Base-by-base conservation (phyloP, 495 filamentous ascomycete species). In the Xylaria intraflava region DNA sequence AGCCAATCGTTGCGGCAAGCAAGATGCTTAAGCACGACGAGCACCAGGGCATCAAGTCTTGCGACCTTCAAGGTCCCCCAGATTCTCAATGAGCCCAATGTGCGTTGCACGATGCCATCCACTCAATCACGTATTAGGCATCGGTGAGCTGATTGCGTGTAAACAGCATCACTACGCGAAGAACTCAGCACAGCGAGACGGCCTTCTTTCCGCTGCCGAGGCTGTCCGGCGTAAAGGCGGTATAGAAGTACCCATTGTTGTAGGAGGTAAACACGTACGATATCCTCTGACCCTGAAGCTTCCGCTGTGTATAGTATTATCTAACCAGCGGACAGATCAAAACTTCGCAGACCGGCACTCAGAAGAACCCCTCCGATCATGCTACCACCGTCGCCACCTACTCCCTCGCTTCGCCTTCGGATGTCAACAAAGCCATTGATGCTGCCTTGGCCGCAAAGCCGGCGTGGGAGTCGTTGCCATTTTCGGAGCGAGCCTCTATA, bases 71-170 rank as follows among this genome's bases (percentile, higher is more conserved):
- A 87, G 72, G 79, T 90, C 22, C 93, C 93, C 41, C 84, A 82
- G 56, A 79, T 96, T 51, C 76, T 84, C 61, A 98, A 98, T 62
- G 93, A 98, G 71, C 89, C 88, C 17, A 98, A 95, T 65, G 93
- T 96, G 74, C 65, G 88, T 76, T 40, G 30, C n/a, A 9, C 24
- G 9, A 41, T 19, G 20, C 22, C 41, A 19, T 17, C 17, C 51
- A 20, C n/a, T 22, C 6, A 10, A 17, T 3, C 10, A 7, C 16
- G 20, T 36, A 19, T 19, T 9, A 26, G 43, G 3, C 4, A 29
- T 16, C 1, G 43, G 12, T 17, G 23, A 20, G 46, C 61, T 73
- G 36, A 76, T 55, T 46, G 20, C 7, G 5, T 46, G 23, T 16
- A 7, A 12, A 57, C 53, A 96, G 91, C 86, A 90, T 75, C 85